phyloP scores from a whole-genome alignment of 1,284 basidiomycete species.

The Austroboletus niveus region DNA sequence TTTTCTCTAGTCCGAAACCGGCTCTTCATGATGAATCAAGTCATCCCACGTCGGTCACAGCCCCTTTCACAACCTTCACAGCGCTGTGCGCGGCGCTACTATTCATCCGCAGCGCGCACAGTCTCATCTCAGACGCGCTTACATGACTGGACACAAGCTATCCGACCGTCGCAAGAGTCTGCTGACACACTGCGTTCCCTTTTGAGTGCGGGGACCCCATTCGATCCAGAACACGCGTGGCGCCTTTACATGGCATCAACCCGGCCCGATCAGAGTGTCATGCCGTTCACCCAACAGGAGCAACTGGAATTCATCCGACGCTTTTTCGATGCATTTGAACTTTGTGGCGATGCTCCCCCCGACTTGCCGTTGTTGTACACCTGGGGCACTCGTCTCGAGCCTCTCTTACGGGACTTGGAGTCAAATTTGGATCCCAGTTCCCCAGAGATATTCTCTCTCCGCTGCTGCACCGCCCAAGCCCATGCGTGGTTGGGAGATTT shows the following conservation, averaged over 20 bases:
- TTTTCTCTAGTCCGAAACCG: constrained; percentile 27
- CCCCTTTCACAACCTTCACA: constrained; percentile 23
- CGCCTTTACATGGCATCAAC: constrained; percentile 27
- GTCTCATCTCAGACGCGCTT: constrained; percentile 19
- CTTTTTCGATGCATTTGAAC: constrained; percentile 31
- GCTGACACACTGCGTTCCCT: constrained; percentile 21
- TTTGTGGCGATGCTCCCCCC: constrained; percentile 18
- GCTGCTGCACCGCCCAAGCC: constrained; percentile 36
- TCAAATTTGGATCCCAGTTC: constrained; percentile 15
- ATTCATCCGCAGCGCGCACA: constrained; percentile 28
- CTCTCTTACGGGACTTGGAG: constrained; percentile 34
- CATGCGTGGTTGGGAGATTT: constrained; percentile 37
- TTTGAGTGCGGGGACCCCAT: constrained; percentile 14
- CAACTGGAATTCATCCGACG: constrained; percentile 35
- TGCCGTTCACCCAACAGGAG: constrained; percentile 20
- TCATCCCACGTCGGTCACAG: constrained; percentile 26
- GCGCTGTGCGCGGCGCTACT: constrained; percentile 24
- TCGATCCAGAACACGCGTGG: constrained; percentile 43
- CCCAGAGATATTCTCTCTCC: constrained; percentile 17
- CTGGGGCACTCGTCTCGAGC: constrained; percentile 40
- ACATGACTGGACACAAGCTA: constrained; percentile 7
- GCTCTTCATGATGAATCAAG: constrained; percentile 34
- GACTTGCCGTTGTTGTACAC: constrained; percentile 28
- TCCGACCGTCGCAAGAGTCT: constrained; percentile 4
- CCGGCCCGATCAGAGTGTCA: constrained; percentile 9